Evolutionary conservation across 371 early-diverging fungal species (phyloP).

Genomic region (Parasitella parasitica): DNA sequence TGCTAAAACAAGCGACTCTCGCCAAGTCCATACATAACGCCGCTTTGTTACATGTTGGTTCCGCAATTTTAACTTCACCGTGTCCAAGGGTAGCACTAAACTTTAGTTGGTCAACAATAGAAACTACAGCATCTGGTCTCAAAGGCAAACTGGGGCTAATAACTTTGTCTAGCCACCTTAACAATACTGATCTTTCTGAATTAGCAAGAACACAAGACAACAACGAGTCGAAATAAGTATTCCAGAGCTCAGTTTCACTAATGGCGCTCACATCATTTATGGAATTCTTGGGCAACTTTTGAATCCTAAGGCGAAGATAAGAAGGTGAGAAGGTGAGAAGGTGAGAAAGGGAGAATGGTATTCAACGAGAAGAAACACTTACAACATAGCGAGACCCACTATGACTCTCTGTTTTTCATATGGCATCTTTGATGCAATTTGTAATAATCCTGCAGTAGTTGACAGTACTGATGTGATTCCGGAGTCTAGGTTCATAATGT

Average conservation of each 20-base stretch:
- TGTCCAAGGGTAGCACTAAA: constrained; percentile 15
- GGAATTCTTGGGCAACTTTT: constrained; percentile 18
- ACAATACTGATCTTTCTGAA: constrained; percentile 24
- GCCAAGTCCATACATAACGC: constrained; percentile 26
- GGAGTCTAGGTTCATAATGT: constrained; percentile 15
- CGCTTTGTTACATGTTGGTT: constrained; percentile 21
- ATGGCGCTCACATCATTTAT: constrained; percentile 16
- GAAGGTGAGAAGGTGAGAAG: constrained; percentile 7
- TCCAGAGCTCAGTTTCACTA: constrained; percentile 31
- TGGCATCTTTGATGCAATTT: constrained; percentile 16
- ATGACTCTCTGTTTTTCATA: constrained; percentile 20
- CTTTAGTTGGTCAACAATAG: constrained; percentile 21
- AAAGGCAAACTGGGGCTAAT: constrained; percentile 20
- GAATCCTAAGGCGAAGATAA: constrained; percentile 15
- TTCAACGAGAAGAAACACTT: constrained; percentile 11
- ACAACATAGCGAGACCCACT: constrained; percentile 20
- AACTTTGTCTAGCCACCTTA: constrained; percentile 27
- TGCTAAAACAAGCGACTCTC: constrained; percentile 26
- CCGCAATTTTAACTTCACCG: constrained; percentile 5
- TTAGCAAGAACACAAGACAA: constrained; percentile 25
- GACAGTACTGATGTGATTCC: constrained; percentile 19
- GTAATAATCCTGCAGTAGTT: constrained; percentile 14
- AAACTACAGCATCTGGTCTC: constrained; percentile 29
- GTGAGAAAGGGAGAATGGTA: constrained; percentile 8
- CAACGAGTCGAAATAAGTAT: constrained; percentile 30